Evolutionary conservation across 2,329 filamentous ascomycete species (phyloP).

Genomic region (Cytospora mali): DNA sequence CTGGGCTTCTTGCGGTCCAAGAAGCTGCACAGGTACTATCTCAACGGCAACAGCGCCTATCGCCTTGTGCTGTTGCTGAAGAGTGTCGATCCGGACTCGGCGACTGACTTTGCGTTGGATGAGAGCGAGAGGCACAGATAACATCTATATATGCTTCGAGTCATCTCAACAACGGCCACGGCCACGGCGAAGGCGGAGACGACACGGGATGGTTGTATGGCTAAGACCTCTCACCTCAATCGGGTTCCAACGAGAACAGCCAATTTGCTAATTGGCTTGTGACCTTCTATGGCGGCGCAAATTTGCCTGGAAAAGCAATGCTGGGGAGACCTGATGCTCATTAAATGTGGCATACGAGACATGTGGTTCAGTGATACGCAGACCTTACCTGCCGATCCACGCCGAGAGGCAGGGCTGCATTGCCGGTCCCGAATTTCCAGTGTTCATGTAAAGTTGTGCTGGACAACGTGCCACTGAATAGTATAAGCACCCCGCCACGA

Average conservation of each 20-base stretch:
- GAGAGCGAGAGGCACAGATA: constrained; percentile 32
- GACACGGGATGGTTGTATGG: not conserved
- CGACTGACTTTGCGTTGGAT: constrained; percentile 40
- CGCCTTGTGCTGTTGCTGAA: constrained; percentile 82
- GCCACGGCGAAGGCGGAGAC: not conserved
- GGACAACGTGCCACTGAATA: not conserved
- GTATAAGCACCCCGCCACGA: not conserved
- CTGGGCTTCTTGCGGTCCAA: constrained; percentile 92
- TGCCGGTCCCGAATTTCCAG: not conserved
- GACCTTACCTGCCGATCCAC: not conserved
- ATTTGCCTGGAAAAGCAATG: not conserved
- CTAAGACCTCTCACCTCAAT: not conserved
- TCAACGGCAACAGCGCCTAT: constrained; percentile 95
- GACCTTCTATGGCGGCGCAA: not conserved
- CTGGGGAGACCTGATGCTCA: not conserved
- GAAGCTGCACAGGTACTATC: constrained; percentile 89
- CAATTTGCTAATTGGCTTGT: not conserved
- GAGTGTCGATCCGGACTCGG: constrained; percentile 45
- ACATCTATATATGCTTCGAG: not conserved
- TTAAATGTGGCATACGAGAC: not conserved
- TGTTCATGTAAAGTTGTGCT: not conserved
- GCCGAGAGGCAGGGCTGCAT: constrained; percentile 3
- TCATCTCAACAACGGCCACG: not conserved
- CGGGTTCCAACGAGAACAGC: not conserved
- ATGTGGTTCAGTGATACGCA: not conserved